These are phyloP conservation scores for Elsinoe perseae DNA, from an alignment of 2,329 filamentous ascomycete genomes.

Conservation along the genomic window DNA sequence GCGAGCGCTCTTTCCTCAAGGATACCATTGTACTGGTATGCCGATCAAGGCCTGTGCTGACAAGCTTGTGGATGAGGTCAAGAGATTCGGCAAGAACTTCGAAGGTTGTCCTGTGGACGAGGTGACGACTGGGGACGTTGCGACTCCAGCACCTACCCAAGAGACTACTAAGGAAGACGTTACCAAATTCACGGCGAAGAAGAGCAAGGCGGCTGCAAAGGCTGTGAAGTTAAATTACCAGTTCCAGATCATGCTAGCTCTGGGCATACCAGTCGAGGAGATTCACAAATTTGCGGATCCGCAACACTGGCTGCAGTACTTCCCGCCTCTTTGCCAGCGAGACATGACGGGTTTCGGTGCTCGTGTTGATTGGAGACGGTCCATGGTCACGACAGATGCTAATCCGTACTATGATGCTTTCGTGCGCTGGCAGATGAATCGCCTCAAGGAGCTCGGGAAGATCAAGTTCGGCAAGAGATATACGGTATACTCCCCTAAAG, in stretches of 20 bases:
- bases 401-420: conserved; percentile 97
- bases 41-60: conserved; percentile 96
- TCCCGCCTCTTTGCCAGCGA: conserved; percentile 70
- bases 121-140: conserved; percentile 38
- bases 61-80: conserved; percentile 84
- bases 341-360: conserved; percentile 80
- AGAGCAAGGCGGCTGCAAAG: conserved; percentile 86
- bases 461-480: conserved; percentile 91
- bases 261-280: conserved; percentile 79
- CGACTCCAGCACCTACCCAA: conserved; percentile 53
- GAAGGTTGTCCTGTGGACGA: conserved; percentile 63
- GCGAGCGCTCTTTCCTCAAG: conserved; percentile 77
- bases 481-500: conserved; percentile 87
- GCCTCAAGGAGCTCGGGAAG: conserved; percentile 79
- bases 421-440: conserved; percentile 94
- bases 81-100: conserved; percentile 81
- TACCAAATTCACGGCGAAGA: conserved; percentile 86
- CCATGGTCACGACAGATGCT: conserved; percentile 88
- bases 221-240: conserved; percentile 91
- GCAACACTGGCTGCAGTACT: conserved; percentile 85
- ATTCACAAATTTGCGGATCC: conserved; percentile 91
- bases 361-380: conserved; percentile 85
- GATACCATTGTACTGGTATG: conserved; percentile 95
- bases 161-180: conserved; percentile 66
- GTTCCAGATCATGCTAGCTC: conserved; percentile 86